These are phyloP conservation scores for Prunus mume DNA, from an alignment of 306 rosid genomes.

Conservation along the genomic window DNA sequence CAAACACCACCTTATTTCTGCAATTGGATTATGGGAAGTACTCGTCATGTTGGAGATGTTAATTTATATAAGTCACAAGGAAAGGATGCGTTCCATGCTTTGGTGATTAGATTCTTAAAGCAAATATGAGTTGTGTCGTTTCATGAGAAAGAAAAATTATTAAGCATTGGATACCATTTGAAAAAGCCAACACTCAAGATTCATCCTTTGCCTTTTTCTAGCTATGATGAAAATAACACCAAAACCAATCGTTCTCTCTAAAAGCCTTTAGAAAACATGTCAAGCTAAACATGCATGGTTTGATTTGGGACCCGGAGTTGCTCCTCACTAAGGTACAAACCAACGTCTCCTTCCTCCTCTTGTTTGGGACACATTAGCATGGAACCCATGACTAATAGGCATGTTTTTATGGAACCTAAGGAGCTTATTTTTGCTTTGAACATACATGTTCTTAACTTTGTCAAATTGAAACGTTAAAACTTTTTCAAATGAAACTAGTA, in stretches of 20 bases:
- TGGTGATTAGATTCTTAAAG: not conserved
- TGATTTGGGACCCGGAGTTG: too few species aligned
- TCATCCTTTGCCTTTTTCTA: not conserved
- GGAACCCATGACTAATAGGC: too few species aligned
- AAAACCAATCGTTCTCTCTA: not conserved
- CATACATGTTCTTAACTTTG: too few species aligned
- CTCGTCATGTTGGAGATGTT: not conserved
- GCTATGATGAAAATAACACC: not conserved
- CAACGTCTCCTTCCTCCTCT: too few species aligned
- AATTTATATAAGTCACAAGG: not conserved
- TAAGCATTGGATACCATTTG: not conserved
- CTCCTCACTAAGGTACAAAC: too few species aligned
- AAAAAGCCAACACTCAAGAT: not conserved
- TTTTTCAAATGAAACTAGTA: too few species aligned
- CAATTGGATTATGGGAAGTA: too few species aligned
- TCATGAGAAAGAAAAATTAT: not conserved
- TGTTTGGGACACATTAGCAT: too few species aligned
- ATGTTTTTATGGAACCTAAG: too few species aligned
- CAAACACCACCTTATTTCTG: too few species aligned
- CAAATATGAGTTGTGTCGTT: conserved; percentile 1
- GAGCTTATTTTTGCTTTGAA: too few species aligned
- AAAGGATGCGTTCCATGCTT: not conserved
- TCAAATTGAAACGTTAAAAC: too few species aligned
- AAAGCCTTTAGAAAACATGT: not conserved
- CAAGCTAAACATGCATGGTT: not conserved